Evolutionary conservation across 2,329 filamentous ascomycete species (phyloP), one percentile per base, ranked within the genome.

Genomic region (Blastomyces silverae): DNA sequence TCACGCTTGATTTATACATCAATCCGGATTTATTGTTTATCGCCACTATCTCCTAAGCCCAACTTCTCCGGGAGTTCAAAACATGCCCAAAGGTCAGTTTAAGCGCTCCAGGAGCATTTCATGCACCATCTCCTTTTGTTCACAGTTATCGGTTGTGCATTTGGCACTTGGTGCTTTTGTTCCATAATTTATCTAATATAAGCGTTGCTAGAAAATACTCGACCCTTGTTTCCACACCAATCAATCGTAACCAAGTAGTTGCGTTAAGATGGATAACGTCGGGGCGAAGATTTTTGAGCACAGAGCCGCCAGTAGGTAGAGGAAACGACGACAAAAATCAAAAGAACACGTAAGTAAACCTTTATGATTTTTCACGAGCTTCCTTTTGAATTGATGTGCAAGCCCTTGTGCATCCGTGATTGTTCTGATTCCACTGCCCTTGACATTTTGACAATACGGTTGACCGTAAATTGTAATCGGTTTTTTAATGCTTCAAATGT

Each of bases 281-380:
- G 15, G 46, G 52, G 52, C 58, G 37, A 25, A 66, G 65, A 34
- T 42, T 52, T 28, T 60, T 64, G 46, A 66, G 60, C 42, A 62
- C 65, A 20, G 37, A 61, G 34, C 39, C 15, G 15, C 17, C 65
- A 3, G 50, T 60, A 17, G 63, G 60, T 5, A 64, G 62, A 42
- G 15, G 25, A 6, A 42, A 62, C 4, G 58, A 64, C 22, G 59
- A 63, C 22, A 56, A 48, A 8, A 50, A 50, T 28, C 52, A 66
- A 44, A 7, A 60, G 7, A 55, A 50, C 20, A 55, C n/a, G 65
- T 66, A 48, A 28, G 65, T 64, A 59, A 44, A 34, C 39, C 17
- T 17, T 39, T 17, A 31, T 58, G 20, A 15, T 13, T 42, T 59
- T 22, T 15, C 50, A 22, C 15, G 8, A 17, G 28, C 13, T 37